These are phyloP conservation scores for Penicillium samsonianum DNA, from an alignment of 495 filamentous ascomycete species.

Conservation along the genomic window DNA sequence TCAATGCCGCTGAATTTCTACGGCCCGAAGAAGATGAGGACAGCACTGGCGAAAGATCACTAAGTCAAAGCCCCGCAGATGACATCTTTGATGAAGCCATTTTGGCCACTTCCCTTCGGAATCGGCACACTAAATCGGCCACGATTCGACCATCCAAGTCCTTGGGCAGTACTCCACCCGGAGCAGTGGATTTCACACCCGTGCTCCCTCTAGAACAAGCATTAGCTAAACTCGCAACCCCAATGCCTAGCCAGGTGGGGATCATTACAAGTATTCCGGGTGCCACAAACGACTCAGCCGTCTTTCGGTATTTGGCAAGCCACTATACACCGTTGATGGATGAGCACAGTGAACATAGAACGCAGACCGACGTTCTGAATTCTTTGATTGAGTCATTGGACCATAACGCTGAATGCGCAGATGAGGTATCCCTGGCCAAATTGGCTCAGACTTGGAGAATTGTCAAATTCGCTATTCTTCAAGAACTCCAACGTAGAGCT, in stretches of 20 bases:
- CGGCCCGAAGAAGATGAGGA: slow-evolving; percentile 33
- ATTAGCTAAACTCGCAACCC: slow-evolving; percentile 54
- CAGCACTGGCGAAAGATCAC: slow-evolving; percentile 43
- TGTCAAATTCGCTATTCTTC: slow-evolving; percentile 59
- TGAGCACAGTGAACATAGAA: slow-evolving; percentile 18
- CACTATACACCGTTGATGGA: slow-evolving; percentile 54
- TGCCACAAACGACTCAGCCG: slow-evolving; percentile 48
- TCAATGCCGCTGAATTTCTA: slow-evolving; percentile 40
- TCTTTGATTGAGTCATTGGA: slow-evolving; percentile 57
- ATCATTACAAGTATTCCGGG: slow-evolving; percentile 61
- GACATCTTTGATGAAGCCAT: slow-evolving; percentile 62
- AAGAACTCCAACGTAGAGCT: slow-evolving; percentile 60
- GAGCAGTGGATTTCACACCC: slow-evolving; percentile 43
- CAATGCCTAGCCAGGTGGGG: slow-evolving; percentile 60
- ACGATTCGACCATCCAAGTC: slow-evolving; percentile 43
- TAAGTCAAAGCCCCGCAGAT: slow-evolving; percentile 67
- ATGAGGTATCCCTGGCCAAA: slow-evolving; percentile 58
- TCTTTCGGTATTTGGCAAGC: slow-evolving; percentile 61
- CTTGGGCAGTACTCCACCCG: slow-evolving; percentile 58
- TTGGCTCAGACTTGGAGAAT: slow-evolving; percentile 77
- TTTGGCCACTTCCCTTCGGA: slow-evolving; percentile 49
- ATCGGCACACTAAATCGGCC: slow-evolving; percentile 37
- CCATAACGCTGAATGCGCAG: slow-evolving; percentile 62
- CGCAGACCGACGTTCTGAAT: slow-evolving; percentile 43
- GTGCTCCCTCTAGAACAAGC: slow-evolving; percentile 63